Conservation (phyloP, 2,329 filamentous ascomycete species). For the Leptographium flavum region DNA sequence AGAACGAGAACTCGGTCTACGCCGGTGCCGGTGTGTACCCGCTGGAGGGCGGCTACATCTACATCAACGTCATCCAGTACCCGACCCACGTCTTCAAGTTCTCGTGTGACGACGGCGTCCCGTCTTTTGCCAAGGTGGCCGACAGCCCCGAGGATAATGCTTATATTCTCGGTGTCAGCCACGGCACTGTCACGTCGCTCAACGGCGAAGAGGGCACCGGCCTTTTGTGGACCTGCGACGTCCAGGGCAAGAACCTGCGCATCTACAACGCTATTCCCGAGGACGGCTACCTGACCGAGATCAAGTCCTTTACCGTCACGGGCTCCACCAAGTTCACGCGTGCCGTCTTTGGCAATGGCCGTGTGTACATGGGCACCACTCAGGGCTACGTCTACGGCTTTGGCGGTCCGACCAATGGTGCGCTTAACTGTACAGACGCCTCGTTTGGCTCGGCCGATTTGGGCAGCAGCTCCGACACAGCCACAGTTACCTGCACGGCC, state of each 20-base stretch:
- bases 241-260: slow-evolving; percentile 44
- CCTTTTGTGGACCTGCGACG: slow-evolving; percentile 41
- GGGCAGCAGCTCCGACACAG: slow-evolving; percentile 18
- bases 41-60: slow-evolving; percentile 31
- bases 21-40: slow-evolving; percentile 32
- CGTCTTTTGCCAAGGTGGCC: slow-evolving; percentile 38
- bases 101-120: slow-evolving; percentile 33
- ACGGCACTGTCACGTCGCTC: slow-evolving; percentile 41
- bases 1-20: slow-evolving; percentile 34
- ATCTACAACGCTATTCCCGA: slow-evolving; percentile 74
- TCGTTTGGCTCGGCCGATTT: slow-evolving; percentile 32
- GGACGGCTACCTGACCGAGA: slow-evolving; percentile 28
- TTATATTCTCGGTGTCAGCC: slow-evolving; percentile 38
- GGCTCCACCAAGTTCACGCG: slow-evolving; percentile 42
- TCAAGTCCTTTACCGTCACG: slow-evolving; percentile 35
- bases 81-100: slow-evolving; percentile 44
- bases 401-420: slow-evolving; percentile 37
- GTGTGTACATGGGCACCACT: slow-evolving; percentile 37
- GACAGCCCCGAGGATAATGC: slow-evolving; percentile 34
- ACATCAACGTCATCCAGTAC: slow-evolving; percentile 37
- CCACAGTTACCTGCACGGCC: slow-evolving; percentile 32
- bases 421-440: slow-evolving; percentile 36
- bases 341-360: slow-evolving; percentile 42
- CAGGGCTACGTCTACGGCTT: slow-evolving; percentile 39
- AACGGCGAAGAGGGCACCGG: slow-evolving; percentile 38